These are phyloP conservation scores for Tylopilus vinaceipallidus DNA, from an alignment of 768 basidiomycete genomes.

Conservation along the genomic window DNA sequence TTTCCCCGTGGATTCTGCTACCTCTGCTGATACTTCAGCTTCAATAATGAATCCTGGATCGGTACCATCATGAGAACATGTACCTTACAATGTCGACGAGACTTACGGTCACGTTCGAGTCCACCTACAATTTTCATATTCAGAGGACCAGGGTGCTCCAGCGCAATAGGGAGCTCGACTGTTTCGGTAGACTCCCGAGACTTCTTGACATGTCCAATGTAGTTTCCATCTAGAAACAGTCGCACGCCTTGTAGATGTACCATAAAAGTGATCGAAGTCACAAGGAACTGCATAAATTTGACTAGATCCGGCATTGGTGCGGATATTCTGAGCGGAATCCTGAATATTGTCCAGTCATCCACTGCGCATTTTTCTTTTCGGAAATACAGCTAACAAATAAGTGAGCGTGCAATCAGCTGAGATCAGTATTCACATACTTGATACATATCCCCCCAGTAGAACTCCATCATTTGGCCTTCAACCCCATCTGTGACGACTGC, in stretches of 20 bases:
- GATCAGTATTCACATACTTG: slow-evolving; percentile 46
- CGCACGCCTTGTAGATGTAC: slow-evolving; percentile 66
- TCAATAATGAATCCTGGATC: slow-evolving; percentile 65
- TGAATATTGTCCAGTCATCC: slow-evolving; percentile 70
- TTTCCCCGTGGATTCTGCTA: slow-evolving; percentile 19
- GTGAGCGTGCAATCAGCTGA: not conserved
- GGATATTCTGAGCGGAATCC: slow-evolving; percentile 79
- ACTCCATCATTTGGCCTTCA: slow-evolving; percentile 82
- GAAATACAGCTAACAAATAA: slow-evolving; percentile 58
- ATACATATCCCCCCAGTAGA: slow-evolving; percentile 93
- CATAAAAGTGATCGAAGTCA: slow-evolving; percentile 93
- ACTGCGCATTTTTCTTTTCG: slow-evolving; percentile 60
- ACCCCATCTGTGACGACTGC: not conserved
- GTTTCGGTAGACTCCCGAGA: slow-evolving; percentile 44
- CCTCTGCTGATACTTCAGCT: slow-evolving; percentile 74
- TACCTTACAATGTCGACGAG: not conserved
- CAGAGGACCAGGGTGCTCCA: slow-evolving; percentile 49
- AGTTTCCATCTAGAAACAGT: slow-evolving; percentile 74
- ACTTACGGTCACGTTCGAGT: slow-evolving; percentile 39
- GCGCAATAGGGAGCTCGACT: slow-evolving; percentile 50
- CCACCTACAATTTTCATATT: slow-evolving; percentile 58
- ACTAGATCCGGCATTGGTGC: slow-evolving; percentile 71
- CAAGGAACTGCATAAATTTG: slow-evolving; percentile 84
- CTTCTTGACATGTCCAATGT: slow-evolving; percentile 64
- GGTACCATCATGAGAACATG: not conserved